Evolutionary conservation across 441 rosid genomes (phyloP).

Genomic region (Populus hybrid): DNA sequence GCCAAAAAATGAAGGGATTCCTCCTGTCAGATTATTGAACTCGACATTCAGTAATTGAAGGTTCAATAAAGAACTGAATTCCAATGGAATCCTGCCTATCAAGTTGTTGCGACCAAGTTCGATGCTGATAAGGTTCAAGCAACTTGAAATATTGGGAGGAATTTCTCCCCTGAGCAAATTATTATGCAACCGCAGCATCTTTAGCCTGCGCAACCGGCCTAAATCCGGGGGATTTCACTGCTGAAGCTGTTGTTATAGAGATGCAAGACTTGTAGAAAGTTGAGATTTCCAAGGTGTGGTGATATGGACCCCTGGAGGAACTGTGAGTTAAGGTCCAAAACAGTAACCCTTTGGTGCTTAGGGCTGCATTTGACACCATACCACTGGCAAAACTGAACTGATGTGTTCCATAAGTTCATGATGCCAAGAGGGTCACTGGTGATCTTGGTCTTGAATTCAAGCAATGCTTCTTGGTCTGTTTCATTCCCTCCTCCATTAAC

Average conservation of each 20-base stretch:
- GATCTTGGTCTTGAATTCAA: slow-evolving; percentile 15
- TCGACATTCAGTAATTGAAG: neutral
- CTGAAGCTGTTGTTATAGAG: slow-evolving; percentile 8
- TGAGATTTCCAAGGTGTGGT: slow-evolving; percentile 2
- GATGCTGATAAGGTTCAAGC: neutral
- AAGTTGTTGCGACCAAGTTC: neutral
- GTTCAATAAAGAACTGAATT: neutral
- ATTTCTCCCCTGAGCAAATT: slow-evolving; percentile 10
- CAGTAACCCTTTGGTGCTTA: slow-evolving; percentile 15
- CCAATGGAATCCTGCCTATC: slow-evolving; percentile 6
- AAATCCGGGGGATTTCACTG: neutral
- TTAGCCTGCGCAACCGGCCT: slow-evolving; percentile 1
- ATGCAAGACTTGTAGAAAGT: neutral
- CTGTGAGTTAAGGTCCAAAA: neutral
- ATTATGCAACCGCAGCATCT: neutral
- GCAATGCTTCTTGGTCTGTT: slow-evolving; percentile 7
- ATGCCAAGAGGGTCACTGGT: slow-evolving; percentile 5
- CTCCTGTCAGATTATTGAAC: slow-evolving; percentile 4
- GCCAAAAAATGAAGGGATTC: slow-evolving; percentile 2
- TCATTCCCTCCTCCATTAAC: slow-evolving; percentile 5
- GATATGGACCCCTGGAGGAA: slow-evolving; percentile 12
- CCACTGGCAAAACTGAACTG: slow-evolving; percentile 22
- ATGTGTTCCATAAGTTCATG: slow-evolving; percentile 16
- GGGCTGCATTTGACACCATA: neutral
- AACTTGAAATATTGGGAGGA: slow-evolving; percentile 5